These are phyloP conservation scores for Capronia coronata DNA, from an alignment of 2,329 filamentous ascomycete species.

Conservation along the genomic window DNA sequence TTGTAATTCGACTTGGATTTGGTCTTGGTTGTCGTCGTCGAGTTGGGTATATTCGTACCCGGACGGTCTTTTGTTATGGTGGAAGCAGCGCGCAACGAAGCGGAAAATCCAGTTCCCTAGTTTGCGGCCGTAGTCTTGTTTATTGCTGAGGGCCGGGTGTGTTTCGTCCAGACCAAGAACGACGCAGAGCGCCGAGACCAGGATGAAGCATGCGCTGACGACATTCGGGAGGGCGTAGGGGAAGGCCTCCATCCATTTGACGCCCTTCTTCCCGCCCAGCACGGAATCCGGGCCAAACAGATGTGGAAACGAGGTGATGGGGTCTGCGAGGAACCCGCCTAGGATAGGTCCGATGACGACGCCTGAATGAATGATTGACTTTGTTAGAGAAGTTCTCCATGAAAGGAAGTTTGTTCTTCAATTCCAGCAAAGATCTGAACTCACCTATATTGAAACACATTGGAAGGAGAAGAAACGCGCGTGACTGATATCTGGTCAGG, in stretches of 20 bases:
- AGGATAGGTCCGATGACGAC: conserved; percentile 43
- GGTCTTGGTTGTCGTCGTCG: too few relatives aligned
- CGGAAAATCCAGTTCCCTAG: conserved; percentile 35
- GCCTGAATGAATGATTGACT: too few relatives aligned
- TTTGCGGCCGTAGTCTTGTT: conserved; percentile 38
- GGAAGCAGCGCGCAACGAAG: conserved; percentile 26
- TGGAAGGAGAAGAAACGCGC: conserved; percentile 54
- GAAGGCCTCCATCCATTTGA: conserved; percentile 58
- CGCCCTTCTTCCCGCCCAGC: conserved; percentile 52
- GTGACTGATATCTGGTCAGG: conserved; percentile 39
- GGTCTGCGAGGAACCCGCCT: conserved; percentile 64
- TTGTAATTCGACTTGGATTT: too few relatives aligned
- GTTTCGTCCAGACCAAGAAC: conserved; percentile 61
- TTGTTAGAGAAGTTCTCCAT: too few relatives aligned
- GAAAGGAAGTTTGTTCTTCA: neutral
- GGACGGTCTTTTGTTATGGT: conserved; percentile 8
- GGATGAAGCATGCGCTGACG: conserved; percentile 56
- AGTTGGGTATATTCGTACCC: conserved; percentile 35
- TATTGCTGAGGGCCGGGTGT: conserved; percentile 36
- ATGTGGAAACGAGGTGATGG: conserved; percentile 53
- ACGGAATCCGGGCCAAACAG: conserved; percentile 56
- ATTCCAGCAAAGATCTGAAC: neutral
- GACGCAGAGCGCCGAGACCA: conserved; percentile 49
- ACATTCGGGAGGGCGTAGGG: conserved; percentile 66
- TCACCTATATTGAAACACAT: conserved; percentile 64